These are phyloP conservation scores for Thermomucor indicae-seudaticae DNA, from an alignment of 371 early-diverging fungal species.

Conservation along the genomic window DNA sequence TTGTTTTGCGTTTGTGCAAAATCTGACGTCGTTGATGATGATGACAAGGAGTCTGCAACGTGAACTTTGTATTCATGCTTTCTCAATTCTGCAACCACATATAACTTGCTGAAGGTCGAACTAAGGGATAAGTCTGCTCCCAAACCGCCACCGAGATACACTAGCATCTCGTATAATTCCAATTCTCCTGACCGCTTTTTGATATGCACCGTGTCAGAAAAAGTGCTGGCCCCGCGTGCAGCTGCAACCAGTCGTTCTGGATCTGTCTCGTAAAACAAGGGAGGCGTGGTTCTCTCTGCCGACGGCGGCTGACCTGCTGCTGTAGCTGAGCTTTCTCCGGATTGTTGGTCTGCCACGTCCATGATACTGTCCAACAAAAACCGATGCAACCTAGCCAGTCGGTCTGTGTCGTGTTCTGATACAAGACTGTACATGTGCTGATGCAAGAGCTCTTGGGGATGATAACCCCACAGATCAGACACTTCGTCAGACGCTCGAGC, in stretches of 20 bases:
- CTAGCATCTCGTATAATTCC: conserved; percentile 32
- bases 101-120: conserved; percentile 15
- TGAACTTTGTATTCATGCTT: no score
- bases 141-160: conserved; percentile 47
- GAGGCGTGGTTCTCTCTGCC: conserved; percentile 35
- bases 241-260: conserved; percentile 16
- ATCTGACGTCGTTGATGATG: background rate
- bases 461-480: conserved; percentile 41
- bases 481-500: conserved; percentile 51
- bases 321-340: conserved; percentile 8
- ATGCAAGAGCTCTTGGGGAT: conserved; percentile 48
- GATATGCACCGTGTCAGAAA: conserved; percentile 40
- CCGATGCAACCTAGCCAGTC: conserved; percentile 31
- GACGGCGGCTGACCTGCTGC: conserved; percentile 19
- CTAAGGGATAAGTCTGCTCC: conserved; percentile 28
- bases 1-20: no score
- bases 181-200: conserved; percentile 30
- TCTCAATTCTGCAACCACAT: conserved; percentile 18
- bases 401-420: conserved; percentile 28
- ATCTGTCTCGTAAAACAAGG: conserved; percentile 25
- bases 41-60: background rate
- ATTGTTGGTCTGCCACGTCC: conserved; percentile 17
- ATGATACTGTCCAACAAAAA: conserved; percentile 38
- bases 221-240: conserved; percentile 25
- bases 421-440: conserved; percentile 46